phyloP scores from a whole-genome alignment of 495 filamentous ascomycete species.

The Tuber melanosporum region DNA sequence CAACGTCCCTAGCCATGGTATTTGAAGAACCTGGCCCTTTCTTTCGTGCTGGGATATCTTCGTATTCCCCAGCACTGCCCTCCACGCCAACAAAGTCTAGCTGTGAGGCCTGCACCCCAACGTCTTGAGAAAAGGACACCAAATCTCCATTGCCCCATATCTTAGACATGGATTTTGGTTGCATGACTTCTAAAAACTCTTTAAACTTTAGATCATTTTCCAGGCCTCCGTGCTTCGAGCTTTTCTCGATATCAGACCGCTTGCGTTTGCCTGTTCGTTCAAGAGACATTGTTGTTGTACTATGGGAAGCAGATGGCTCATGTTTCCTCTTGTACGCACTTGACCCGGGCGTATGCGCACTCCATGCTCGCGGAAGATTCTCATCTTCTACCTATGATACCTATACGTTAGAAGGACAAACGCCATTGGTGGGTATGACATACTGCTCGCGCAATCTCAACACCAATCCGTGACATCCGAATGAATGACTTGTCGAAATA shows the following conservation, averaged over 20 bases:
- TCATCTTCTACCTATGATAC: constrained; percentile 41
- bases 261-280: constrained; percentile 52
- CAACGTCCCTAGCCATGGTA: constrained; percentile 3
- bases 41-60: constrained; percentile 49
- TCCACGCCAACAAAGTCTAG: constrained; percentile 38
- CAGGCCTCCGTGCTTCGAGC: constrained; percentile 14
- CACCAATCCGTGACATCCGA: constrained; percentile 88
- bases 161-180: constrained; percentile 58
- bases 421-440: constrained; percentile 39
- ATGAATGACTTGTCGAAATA: constrained; percentile 95
- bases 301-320: constrained; percentile 43
- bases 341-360: constrained; percentile 39
- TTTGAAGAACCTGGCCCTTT: constrained; percentile 43
- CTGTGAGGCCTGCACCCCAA: constrained; percentile 44
- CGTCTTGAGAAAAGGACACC: constrained; percentile 47
- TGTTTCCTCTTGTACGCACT: constrained; percentile 50
- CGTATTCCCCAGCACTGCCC: constrained; percentile 62
- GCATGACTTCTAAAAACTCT: constrained; percentile 82
- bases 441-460: constrained; percentile 86
- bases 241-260: constrained; percentile 45
- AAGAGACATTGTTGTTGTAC: constrained; percentile 1
- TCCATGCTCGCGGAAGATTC: constrained; percentile 43
- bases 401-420: constrained; percentile 43
- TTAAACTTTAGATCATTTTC: constrained; percentile 68
- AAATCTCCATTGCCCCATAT: constrained; percentile 59